Percentiles rank a stretch among this genome's conserved stretches.
These are phyloP conservation scores for Eucalyptus virginea DNA, from an alignment of 345 rosid genomes.

Conservation along the genomic window DNA sequence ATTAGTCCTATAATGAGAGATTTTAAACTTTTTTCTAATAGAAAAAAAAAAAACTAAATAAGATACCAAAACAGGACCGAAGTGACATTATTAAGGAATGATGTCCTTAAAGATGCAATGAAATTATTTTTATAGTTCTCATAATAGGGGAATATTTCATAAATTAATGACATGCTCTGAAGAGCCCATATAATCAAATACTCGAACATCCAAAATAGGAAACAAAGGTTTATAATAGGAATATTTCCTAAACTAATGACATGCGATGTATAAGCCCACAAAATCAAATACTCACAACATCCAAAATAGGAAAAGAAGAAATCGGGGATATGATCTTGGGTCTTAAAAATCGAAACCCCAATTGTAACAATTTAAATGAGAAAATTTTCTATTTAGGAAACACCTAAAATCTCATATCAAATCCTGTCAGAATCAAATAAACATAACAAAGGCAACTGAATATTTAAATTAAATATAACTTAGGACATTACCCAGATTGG, in stretches of 20 bases:
- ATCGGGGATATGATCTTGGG: background rate
- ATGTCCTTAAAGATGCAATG: background rate
- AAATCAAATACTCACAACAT: background rate
- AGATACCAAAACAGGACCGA: background rate
- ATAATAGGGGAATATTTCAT: background rate
- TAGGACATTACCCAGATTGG: background rate
- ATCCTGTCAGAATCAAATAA: background rate
- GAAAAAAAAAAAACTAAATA: background rate
- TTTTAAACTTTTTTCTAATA: background rate
- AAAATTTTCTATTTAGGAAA: background rate
- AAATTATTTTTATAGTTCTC: background rate
- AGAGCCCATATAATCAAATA: background rate
- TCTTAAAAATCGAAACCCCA: background rate
- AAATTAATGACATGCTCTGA: background rate
- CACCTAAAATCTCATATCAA: background rate
- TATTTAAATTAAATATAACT: background rate
- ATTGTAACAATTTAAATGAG: background rate
- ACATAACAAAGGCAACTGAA: background rate
- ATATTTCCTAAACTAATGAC: background rate
- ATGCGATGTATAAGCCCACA: background rate
- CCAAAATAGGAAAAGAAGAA: background rate
- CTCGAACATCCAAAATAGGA: background rate
- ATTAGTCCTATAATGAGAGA: background rate
- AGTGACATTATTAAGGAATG: background rate
- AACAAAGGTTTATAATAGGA: background rate